Base-by-base conservation (phyloP, 768 basidiomycete genomes). In the Naganishia kalamii region DNA sequence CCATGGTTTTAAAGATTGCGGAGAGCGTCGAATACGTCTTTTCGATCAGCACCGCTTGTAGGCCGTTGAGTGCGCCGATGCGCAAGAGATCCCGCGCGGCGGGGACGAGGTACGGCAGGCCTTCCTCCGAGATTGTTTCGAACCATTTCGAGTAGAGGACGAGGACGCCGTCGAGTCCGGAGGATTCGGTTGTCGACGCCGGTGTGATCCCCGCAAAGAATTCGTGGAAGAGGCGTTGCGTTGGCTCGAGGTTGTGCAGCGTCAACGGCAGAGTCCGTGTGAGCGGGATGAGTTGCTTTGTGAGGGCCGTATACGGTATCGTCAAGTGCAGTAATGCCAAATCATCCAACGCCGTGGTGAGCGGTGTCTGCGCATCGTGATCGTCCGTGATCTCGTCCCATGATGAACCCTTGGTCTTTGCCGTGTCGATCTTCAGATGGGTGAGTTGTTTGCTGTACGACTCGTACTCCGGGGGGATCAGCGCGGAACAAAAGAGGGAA, bases 251-350 rank as follows among this genome's bases (percentile, higher is more conserved):
- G 60, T 78, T 77, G 63, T 72, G 73, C 3, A 79, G 68, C 6
- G 71, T 77, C 44, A 78, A 70, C 1, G 78, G 74, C 27, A 78
- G 71, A 1, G 72, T 75, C 13, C 72, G 63, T 25, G 72, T 69
- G 21, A 78, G 69, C 27, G 78, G 76, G 2, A 62, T 65, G 19
- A 79, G 52, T 7, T 57, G 25, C 44, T 70, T 63, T 19, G 71
- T 70, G 23, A 79, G 68, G 12, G 69, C 62, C 65, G 74, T 72
- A 59, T 75, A 79, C 0, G 75, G 75, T 5, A 68, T 61, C 15
- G 71, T 70, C 21, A 79, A 73, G 62, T 79, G 75, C n/a, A 77
- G 70, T 1, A 77, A 67, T 11, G 73, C 69, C 6, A 79, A 66
- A 40, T 77, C 74, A 21, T 70, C 71, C 13, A 79, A 67, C 61